A percentile compares a stretch with the other conserved stretches of the same genome.
Evolutionary conservation across 352 stramenopile genomes (phyloP).

Genomic region (Pythium aristosporum): DNA sequence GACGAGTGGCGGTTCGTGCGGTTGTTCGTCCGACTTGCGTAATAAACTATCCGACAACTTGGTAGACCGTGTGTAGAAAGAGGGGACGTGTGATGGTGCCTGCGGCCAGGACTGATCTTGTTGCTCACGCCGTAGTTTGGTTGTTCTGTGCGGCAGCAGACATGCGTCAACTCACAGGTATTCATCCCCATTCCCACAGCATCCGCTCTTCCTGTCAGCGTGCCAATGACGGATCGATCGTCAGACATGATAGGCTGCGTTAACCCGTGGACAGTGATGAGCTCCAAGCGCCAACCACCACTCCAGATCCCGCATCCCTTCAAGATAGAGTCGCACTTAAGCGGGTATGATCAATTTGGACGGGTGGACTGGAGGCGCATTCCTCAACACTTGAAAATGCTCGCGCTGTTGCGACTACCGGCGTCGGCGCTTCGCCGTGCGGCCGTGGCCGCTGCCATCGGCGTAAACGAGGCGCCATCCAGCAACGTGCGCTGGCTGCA

Average conservation of each 20-base stretch:
- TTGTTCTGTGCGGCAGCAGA: no score
- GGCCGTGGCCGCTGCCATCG: background rate
- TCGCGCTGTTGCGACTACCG: background rate
- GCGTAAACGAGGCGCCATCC: background rate
- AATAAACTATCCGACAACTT: constrained; percentile 40
- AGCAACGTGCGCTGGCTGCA: constrained; percentile 5
- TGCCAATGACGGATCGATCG: no score
- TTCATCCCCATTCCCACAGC: no score
- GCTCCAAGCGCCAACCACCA: background rate
- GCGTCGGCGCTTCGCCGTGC: constrained; percentile 1
- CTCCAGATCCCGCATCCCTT: constrained; percentile 2
- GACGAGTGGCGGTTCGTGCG: constrained; percentile 18
- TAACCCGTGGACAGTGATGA: no score
- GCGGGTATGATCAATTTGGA: constrained; percentile 3
- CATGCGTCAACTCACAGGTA: no score
- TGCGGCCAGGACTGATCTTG: background rate
- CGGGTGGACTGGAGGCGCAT: background rate
- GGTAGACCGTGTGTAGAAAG: constrained; percentile 24
- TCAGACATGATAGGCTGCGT: no score
- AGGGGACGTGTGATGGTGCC: background rate
- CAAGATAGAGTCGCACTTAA: constrained; percentile 18
- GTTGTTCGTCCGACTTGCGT: constrained; percentile 31
- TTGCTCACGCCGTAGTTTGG: background rate
- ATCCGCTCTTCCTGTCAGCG: no score
- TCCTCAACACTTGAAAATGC: background rate